These are phyloP conservation scores for Rutstroemia sp. DNA, from an alignment of 2,329 filamentous ascomycete genomes.

Conservation along the genomic window DNA sequence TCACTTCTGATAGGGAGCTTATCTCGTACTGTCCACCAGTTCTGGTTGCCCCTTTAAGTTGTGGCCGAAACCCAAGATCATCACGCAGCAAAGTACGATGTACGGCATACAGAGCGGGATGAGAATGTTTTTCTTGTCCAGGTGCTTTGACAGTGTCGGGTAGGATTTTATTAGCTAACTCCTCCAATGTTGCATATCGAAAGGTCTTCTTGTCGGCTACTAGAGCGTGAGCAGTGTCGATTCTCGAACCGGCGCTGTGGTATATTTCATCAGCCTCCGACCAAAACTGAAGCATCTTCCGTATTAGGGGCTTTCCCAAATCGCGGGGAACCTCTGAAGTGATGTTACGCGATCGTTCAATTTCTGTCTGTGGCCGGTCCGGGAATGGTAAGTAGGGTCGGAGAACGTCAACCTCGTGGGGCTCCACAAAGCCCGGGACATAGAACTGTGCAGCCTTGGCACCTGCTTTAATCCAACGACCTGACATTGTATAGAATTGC, in stretches of 20 bases:
- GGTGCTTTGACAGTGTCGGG: constrained; percentile 16
- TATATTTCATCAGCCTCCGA: constrained; percentile 39
- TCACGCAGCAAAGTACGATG: constrained; percentile 55
- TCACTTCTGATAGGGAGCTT: constrained; percentile 45
- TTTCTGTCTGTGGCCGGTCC: constrained; percentile 28
- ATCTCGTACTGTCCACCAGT: constrained; percentile 56
- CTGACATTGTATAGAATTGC: constrained; percentile 44
- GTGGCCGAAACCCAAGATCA: constrained; percentile 54
- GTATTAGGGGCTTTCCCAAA: constrained; percentile 37
- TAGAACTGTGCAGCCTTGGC: constrained; percentile 34
- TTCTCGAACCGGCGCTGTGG: constrained; percentile 34
- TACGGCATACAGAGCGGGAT: constrained; percentile 58
- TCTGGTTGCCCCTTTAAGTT: constrained; percentile 38
- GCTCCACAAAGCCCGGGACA: constrained; percentile 38
- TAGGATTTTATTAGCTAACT: constrained; percentile 38
- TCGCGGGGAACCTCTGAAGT: constrained; percentile 37
- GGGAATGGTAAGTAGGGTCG: constrained; percentile 37
- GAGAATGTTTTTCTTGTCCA: constrained; percentile 33
- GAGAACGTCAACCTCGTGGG: constrained; percentile 35
- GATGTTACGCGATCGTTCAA: constrained; percentile 31
- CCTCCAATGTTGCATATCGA: constrained; percentile 35
- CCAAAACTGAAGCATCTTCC: constrained; percentile 36
- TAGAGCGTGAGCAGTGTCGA: constrained; percentile 42
- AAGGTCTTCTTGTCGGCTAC: constrained; percentile 37
- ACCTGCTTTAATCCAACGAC: constrained; percentile 37